Evolutionary conservation across 331 rosid genomes (phyloP).

Genomic region (Pyracantha coccinea): DNA sequence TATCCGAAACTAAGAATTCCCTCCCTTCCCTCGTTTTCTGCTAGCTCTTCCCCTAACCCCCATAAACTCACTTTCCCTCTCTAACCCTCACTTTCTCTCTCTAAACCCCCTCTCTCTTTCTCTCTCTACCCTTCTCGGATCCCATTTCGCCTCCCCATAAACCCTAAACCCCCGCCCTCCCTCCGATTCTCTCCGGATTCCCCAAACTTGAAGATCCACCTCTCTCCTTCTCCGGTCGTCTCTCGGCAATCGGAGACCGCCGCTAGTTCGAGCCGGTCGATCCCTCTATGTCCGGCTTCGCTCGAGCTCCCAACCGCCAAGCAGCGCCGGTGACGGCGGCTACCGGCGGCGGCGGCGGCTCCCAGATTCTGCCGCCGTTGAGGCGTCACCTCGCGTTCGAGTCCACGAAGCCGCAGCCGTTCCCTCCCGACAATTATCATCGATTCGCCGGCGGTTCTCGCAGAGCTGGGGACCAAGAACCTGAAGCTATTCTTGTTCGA

Average conservation of each 20-base stretch:
- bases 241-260: conserved; percentile 3
- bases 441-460: conserved; percentile 35
- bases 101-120: not conserved
- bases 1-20: conserved; percentile 89
- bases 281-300: conserved; percentile 47
- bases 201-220: conserved; percentile 16
- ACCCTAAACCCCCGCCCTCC: conserved; percentile 13
- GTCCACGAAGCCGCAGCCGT: conserved; percentile 61
- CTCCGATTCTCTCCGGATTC: conserved; percentile 9
- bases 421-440: conserved; percentile 63
- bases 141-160: conserved; percentile 13
- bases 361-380: conserved; percentile 49
- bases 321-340: conserved; percentile 25
- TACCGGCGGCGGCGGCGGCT: conserved; percentile 6
- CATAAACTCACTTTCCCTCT: conserved; percentile 12
- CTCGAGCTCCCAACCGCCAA: conserved; percentile 47
- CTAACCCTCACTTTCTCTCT: conserved; percentile 12
- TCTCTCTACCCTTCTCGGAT: conserved; percentile 10
- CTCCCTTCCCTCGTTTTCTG: conserved; percentile 96
- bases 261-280: not conserved
- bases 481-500: conserved; percentile 67
- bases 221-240: conserved; percentile 1
- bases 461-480: conserved; percentile 38
- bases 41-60: conserved; percentile 19
- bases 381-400: conserved; percentile 67